Base-by-base conservation (phyloP, 2,329 filamentous ascomycete species). In the Aureobasidium sp. region DNA sequence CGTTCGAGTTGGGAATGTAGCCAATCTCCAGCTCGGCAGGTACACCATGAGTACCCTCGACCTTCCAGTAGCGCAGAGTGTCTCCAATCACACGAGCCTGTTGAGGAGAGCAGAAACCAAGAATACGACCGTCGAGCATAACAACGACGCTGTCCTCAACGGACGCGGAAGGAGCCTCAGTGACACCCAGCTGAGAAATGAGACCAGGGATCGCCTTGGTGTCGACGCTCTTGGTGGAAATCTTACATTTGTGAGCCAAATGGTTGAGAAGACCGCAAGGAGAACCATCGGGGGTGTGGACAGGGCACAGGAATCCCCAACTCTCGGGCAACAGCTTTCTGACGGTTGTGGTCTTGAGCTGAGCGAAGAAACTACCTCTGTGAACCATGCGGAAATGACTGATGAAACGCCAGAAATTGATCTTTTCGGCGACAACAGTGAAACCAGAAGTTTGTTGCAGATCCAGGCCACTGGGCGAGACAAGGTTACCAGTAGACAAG, bases 351-450 rank as follows among this genome's bases (percentile, higher is more conserved):
- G 94, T 99, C 78, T 97, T 97, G 66, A 99, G 78, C 73, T 97
- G 90, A 3, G 94, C 94, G 74, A 99, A 99, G 83, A 99, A 99
- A 73, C 91, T 94, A 81, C 94, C 94, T 86, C 94, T 87, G 79
- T 99, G 94, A 63, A 99, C 91, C 92, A 97, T 97, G 68, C 94
- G 89, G 83, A 99, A 99, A 76, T 99, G 94, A 75, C 90, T 94
- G 78, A 99, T 96, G 78, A 97, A 99, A 70, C 94, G 90, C 71
- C 96, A 86, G 74, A 97, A 99, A 78, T 99, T 99, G 73, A 99
- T 93, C 82, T 97, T 97, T 74, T 99, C 94, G 2, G 94, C 94
- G 57, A 97, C 92, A 56, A 99, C 92, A 0, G 91, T 96, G 75
- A 96, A 99, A 65, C 94, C 94, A 13, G 93, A 94, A 0, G 88